Evolutionary conservation across 2,329 filamentous ascomycete species (phyloP).

Genomic region (Exophiala sp.): DNA sequence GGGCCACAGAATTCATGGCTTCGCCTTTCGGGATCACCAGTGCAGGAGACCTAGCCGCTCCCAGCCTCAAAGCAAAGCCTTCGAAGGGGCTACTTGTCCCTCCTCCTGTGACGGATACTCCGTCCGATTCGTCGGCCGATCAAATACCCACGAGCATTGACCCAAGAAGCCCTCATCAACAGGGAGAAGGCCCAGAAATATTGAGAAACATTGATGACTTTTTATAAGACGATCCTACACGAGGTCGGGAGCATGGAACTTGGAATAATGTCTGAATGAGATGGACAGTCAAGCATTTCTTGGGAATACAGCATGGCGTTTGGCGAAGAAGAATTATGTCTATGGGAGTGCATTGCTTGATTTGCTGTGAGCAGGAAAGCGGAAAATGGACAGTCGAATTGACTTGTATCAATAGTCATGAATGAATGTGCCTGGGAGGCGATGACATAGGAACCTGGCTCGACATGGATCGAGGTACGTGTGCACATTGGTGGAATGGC

Average conservation of each 20-base stretch:
- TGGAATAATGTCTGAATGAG: constrained; percentile 21
- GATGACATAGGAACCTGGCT: constrained; percentile 1
- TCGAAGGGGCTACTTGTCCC: constrained; percentile 9
- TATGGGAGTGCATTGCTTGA: no score
- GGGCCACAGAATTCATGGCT: constrained; percentile 42
- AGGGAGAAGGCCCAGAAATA: constrained; percentile 26
- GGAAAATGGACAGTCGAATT: neutral
- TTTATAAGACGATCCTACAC: constrained; percentile 15
- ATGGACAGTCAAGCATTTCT: constrained; percentile 16
- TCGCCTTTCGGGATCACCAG: constrained; percentile 36
- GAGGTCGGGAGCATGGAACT: neutral
- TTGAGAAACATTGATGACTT: constrained; percentile 29
- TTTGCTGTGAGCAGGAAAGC: neutral
- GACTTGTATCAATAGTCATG: constrained; percentile 22
- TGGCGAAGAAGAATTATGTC: neutral
- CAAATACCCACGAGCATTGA: constrained; percentile 17
- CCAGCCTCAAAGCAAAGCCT: neutral
- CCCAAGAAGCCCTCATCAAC: constrained; percentile 29
- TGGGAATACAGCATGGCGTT: constrained; percentile 23
- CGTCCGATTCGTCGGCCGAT: constrained; percentile 1
- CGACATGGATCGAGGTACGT: neutral
- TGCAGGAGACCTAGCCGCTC: constrained; percentile 34
- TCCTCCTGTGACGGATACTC: constrained; percentile 5
- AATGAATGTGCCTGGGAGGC: constrained; percentile 10
- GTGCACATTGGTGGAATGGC: constrained; percentile 8